A percentile compares a stretch with the other conserved stretches of the same genome.
Evolutionary conservation across 495 filamentous ascomycete species (phyloP).

Genomic region (Neurospora discreta): DNA sequence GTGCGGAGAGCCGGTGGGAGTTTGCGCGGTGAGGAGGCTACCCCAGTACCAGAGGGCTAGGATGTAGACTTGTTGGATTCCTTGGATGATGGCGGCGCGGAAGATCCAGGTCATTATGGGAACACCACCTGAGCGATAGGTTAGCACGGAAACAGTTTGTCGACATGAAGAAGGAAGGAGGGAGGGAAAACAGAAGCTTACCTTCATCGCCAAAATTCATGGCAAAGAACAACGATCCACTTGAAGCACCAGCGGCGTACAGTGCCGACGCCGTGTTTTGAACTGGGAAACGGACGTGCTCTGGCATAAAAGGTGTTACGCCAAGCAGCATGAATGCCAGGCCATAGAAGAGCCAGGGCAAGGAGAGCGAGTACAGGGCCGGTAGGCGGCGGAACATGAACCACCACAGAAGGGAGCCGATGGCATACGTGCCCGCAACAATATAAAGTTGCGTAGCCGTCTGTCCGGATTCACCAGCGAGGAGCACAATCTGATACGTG

Average conservation of each 20-base stretch:
- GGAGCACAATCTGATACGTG: conserved; percentile 56
- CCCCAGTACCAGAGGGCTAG: conserved; percentile 55
- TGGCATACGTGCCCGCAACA: conserved; percentile 48
- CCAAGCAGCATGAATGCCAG: conserved; percentile 52
- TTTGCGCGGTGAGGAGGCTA: conserved; percentile 21
- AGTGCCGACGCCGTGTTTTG: conserved; percentile 48
- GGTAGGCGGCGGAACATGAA: conserved; percentile 12
- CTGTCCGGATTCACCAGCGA: conserved; percentile 49
- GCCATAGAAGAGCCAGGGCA: conserved; percentile 47
- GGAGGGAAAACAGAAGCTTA: background rate
- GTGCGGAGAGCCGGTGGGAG: background rate
- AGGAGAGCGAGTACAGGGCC: conserved; percentile 34
- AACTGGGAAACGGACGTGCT: conserved; percentile 34
- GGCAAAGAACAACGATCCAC: conserved; percentile 51
- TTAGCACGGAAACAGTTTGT: background rate
- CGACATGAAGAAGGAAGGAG: background rate
- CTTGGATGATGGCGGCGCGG: conserved; percentile 52
- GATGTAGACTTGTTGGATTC: conserved; percentile 52
- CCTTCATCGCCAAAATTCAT: conserved; percentile 56
- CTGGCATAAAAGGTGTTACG: conserved; percentile 40
- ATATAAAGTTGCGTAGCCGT: conserved; percentile 48
- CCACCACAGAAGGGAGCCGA: conserved; percentile 45
- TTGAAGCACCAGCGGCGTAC: conserved; percentile 48
- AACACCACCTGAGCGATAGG: conserved; percentile 25
- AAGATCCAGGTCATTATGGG: conserved; percentile 53